Base-by-base conservation (phyloP, 805 yeast species). In the Hanseniaspora lindneri region DNA sequence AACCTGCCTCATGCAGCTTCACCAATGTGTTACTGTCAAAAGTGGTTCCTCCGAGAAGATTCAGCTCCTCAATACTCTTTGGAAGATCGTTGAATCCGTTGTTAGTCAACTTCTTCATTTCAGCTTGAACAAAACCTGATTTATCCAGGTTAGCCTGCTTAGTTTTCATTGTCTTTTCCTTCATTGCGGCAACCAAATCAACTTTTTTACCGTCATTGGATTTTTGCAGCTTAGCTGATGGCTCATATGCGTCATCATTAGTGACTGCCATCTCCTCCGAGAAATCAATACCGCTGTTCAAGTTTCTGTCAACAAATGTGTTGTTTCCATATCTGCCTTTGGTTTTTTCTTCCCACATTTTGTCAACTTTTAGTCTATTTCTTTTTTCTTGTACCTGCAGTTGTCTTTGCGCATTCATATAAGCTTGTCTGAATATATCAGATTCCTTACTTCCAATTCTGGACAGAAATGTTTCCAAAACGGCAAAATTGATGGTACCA, bases 1-100 rank as follows among this genome's bases (percentile, higher is more conserved):
- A 92, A 0, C 98, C 98, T 0, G 92, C 80, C 61, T 86, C 94
- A 78, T 84, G 81, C 53, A 85, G 65, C 55, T 78, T 75, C 29
- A 88, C 80, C 7, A 70, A 66, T 51, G 70, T 72, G 41, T 74
- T 77, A 13, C 70, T 69, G 34, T 68, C 72, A 36, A 65, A 65
- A 6, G 34, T 50, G 51, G 52, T 39, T 27, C 51, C 50, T 28
- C 47, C 33, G 41, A 28, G 21, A 40, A 44, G 43, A 32, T 51
- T 21, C 28, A 49, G 49, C 47, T 58, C 56, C 37, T 59, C 55
- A 27, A 59, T 53, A 16, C 34, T 37, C 19, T 52, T 60, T 19
- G 52, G 54, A 13, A 52, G 49, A 33, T 50, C 32, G 13, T 13
- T 49, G 19, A 44, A 52, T 39, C 52, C 53, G 10, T 44, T 46